Conservation (phyloP, 2,329 filamentous ascomycete species). For the Penicillium fuscoglaucum region DNA sequence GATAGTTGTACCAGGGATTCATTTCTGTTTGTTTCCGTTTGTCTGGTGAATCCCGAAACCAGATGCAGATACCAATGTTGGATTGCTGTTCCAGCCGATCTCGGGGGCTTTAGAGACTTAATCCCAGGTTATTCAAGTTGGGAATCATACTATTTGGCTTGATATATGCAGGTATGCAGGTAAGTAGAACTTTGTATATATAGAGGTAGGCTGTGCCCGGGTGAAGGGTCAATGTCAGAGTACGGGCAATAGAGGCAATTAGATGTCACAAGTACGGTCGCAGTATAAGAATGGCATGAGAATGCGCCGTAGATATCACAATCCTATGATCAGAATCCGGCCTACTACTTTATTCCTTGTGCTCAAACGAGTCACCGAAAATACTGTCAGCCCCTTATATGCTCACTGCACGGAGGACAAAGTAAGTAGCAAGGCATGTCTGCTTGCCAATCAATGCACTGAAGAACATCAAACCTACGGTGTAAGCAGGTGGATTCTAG, state of each 20-base stretch:
- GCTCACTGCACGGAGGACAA: neutral
- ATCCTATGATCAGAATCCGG: neutral
- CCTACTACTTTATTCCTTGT: neutral
- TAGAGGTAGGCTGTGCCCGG: neutral
- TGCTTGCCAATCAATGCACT: neutral
- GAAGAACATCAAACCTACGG: neutral
- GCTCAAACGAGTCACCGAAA: neutral
- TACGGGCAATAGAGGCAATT: neutral
- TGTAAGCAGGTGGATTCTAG: slow-evolving; percentile 5
- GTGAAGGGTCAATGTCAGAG: neutral
- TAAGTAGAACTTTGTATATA: neutral
- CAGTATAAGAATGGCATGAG: neutral
- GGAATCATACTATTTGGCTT: neutral
- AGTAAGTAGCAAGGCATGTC: neutral
- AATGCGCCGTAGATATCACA: neutral
- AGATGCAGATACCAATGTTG: neutral
- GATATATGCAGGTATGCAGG: neutral
- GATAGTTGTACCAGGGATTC: neutral
- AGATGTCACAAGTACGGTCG: neutral
- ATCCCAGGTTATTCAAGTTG: neutral
- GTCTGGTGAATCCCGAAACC: neutral
- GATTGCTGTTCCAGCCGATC: neutral
- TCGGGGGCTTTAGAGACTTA: neutral
- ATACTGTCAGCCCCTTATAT: neutral
- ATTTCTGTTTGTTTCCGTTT: slow-evolving; percentile 1